Evolutionary conservation across 495 filamentous ascomycete genomes (phyloP).

Genomic region (Aspergillus funiculosus): DNA sequence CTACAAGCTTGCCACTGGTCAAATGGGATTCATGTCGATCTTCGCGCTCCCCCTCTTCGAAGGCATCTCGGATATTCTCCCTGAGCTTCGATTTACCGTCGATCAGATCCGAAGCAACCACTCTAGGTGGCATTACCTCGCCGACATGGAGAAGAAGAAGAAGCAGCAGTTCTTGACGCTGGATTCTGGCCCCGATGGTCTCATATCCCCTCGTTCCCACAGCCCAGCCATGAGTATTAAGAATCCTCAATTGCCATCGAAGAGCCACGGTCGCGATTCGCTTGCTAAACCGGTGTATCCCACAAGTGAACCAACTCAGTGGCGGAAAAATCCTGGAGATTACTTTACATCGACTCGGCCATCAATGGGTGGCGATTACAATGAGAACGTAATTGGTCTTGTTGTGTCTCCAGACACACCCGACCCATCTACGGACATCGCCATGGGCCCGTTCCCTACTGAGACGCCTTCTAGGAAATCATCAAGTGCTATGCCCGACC

Average conservation of each 20-base stretch:
- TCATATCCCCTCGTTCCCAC: slow-evolving; percentile 36
- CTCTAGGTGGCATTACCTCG: slow-evolving; percentile 60
- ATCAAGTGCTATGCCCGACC: slow-evolving; percentile 33
- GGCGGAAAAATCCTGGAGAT: slow-evolving; percentile 6
- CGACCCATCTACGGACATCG: slow-evolving; percentile 40
- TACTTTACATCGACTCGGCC: slow-evolving; percentile 22
- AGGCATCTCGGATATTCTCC: slow-evolving; percentile 74
- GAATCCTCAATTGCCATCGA: slow-evolving; percentile 7
- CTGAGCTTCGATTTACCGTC: slow-evolving; percentile 74
- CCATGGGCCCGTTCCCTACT: slow-evolving; percentile 21
- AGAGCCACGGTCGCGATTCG: not conserved
- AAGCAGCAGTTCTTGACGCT: slow-evolving; percentile 25
- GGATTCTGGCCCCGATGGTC: slow-evolving; percentile 20
- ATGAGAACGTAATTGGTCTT: slow-evolving; percentile 36
- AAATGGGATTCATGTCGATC: slow-evolving; percentile 92
- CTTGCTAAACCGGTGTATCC: slow-evolving; percentile 8
- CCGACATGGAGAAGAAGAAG: slow-evolving; percentile 47
- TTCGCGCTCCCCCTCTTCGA: slow-evolving; percentile 91
- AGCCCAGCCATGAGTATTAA: slow-evolving; percentile 25
- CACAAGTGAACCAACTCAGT: slow-evolving; percentile 2
- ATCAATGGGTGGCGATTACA: slow-evolving; percentile 20
- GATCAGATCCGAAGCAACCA: slow-evolving; percentile 74
- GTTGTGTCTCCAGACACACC: slow-evolving; percentile 38
- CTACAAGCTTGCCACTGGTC: slow-evolving; percentile 74
- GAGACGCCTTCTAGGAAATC: slow-evolving; percentile 33